A percentile compares a stretch with the other conserved stretches of the same genome.
Evolutionary conservation across 768 basidiomycete species (phyloP).

Genomic region (Chalciporus piperatus): DNA sequence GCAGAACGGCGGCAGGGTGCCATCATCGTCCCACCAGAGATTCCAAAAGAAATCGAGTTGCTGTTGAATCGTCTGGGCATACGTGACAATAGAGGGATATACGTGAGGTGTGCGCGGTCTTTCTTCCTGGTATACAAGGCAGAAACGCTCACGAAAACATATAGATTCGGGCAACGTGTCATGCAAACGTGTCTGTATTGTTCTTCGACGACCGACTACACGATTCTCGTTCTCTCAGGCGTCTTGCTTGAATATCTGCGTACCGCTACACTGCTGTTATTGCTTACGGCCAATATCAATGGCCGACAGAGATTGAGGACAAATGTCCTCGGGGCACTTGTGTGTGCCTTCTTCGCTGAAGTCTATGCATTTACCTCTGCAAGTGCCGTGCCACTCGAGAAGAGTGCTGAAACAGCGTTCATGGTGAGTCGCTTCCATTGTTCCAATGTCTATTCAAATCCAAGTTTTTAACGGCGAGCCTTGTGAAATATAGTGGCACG

Average conservation of each 20-base stretch:
- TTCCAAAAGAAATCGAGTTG: constrained; percentile 48
- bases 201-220: constrained; percentile 56
- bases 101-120: constrained; percentile 49
- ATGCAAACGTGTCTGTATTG: constrained; percentile 67
- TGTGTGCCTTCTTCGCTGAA: constrained; percentile 50
- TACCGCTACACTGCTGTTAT: constrained; percentile 46
- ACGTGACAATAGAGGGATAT: constrained; percentile 55
- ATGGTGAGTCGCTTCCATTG: constrained; percentile 34
- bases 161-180: constrained; percentile 70
- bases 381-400: constrained; percentile 44
- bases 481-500: constrained; percentile 56
- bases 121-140: background rate
- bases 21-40: constrained; percentile 14
- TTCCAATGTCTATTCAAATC: background rate
- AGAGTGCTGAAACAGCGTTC: constrained; percentile 34
- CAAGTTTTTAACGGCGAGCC: background rate
- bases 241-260: constrained; percentile 59
- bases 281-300: constrained; percentile 41
- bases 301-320: constrained; percentile 44
- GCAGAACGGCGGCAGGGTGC: constrained; percentile 7
- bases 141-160: constrained; percentile 1
- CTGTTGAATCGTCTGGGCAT: constrained; percentile 55
- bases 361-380: constrained; percentile 50
- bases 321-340: constrained; percentile 46
- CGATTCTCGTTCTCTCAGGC: constrained; percentile 53